Evolutionary conservation across 2,329 filamentous ascomycete genomes (phyloP), one percentile per base, ranked within the genome.

Genomic region (Diaporthe citri): DNA sequence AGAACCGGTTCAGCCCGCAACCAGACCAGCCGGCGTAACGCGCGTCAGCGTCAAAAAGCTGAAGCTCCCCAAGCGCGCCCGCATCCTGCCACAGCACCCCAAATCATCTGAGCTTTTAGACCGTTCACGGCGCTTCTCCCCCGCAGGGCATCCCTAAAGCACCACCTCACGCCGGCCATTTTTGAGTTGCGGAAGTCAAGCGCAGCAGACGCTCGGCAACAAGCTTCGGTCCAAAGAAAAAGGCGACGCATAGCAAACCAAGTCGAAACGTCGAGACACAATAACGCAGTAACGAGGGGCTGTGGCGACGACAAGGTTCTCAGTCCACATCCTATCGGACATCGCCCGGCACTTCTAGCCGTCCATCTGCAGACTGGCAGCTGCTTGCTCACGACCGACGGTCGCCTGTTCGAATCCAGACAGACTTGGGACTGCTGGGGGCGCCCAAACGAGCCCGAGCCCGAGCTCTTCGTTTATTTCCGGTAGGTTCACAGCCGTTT

Each of bases 11-110:
- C 64, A 69, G 64, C 34, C 64, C 64, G 46, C 64, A 17, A 48
- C 46, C 64, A 67, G 31, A 28, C 46, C 34, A 64, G 56, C 31
- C 31, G 84, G 81, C 81, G 81, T 85, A 86, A 86, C 84, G 85
- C 85, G 85, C 85, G 85, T 85, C 81, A 86, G 85, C 78, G 74
- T 79, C 82, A 85, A 85, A 69, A 69, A 25, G 71, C 71, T 46
- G 71, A 64, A 62, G 71, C 71, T 72, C 36, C 59, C 57, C 71
- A 72, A 72, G 71, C 71, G 71, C 71, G 51, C 59, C 57, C 57
- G 71, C 71, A 43, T 55, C 85, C 82, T 76, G 74, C 73, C 76
- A 64, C 60, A 31, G 41, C 41, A 64, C 76, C 71, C 60, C 64
- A 69, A 62, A 64, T 56, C 57, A 62, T 64, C 71, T 62, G 57